phyloP scores from a whole-genome alignment of 768 basidiomycete species.

The Suillus clintonianus region DNA sequence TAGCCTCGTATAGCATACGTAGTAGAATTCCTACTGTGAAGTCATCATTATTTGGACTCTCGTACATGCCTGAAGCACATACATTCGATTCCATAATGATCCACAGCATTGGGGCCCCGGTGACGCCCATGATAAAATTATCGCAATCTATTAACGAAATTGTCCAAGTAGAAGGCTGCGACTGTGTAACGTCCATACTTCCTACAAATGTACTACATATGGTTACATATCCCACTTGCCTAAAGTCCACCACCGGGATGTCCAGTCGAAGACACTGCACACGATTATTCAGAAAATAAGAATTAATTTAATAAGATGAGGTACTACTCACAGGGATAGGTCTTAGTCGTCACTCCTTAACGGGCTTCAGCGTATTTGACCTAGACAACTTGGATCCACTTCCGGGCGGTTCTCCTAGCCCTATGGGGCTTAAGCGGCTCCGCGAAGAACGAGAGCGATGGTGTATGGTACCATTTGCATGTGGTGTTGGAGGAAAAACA shows the following conservation, averaged over 20 bases:
- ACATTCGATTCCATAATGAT: background rate
- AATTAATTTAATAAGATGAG: background rate
- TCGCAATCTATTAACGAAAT: background rate
- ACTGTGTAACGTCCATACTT: background rate
- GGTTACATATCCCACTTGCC: background rate
- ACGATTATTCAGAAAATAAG: background rate
- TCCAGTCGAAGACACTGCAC: background rate
- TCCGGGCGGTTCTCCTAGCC: slow-evolving; percentile 1
- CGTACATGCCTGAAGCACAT: background rate
- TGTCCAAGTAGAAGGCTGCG: background rate
- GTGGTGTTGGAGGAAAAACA: slow-evolving; percentile 40
- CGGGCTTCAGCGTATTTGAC: slow-evolving; percentile 6
- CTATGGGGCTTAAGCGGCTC: background rate
- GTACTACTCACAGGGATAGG: background rate
- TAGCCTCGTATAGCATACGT: background rate
- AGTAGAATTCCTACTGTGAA: background rate
- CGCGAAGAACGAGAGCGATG: slow-evolving; percentile 15
- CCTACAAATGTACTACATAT: background rate
- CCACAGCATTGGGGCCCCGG: background rate
- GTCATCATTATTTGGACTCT: background rate
- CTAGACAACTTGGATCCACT: slow-evolving; percentile 1
- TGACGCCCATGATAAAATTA: background rate
- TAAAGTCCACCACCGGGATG: background rate
- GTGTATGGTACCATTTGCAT: slow-evolving; percentile 3
- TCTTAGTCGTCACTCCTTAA: slow-evolving; percentile 1